Base-by-base conservation (phyloP, 179 eudicot genomes). In the Beta lomatogona region DNA sequence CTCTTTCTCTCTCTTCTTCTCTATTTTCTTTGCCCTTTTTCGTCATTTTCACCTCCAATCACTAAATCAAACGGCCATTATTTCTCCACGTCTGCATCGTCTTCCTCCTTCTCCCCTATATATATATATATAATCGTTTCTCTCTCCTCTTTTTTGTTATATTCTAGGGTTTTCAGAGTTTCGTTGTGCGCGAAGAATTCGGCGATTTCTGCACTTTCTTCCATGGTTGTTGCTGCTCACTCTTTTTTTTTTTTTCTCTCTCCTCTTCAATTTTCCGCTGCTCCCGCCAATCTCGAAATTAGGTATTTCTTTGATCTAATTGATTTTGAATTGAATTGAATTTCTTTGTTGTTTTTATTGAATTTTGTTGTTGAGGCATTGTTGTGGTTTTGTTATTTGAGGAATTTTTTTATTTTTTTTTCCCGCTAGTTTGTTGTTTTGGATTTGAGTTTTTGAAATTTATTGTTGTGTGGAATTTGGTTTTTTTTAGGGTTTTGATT, bases 401-500 rank as follows among this genome's bases (percentile, higher is more conserved):
- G 14, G 18, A 36, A 2, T 36, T 36, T 36, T 36, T 36, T 36
- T 21, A 31, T 55, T 53, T 22, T 60, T 66, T 44, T 52, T 71
- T 71, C 21, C 44, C 7, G 28, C 66, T 60, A 22, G 6, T 71
- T 45, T 77, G 19, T 65, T 76, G 16, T 60, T 55, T 78, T 21
- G 12, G 50, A 11, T 28, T 18, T 8, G 28, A 44, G 61, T 16
- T 64, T 28, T 63, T 44, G 54, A 66, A 67, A 18, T 16, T 55
- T 28, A 28, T 73, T 57, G 9, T 61, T 18, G 50, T 82, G 71
- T 54, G 44, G 72, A 18, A 12, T 36, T 72, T 73, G 45, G 18
- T 83, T 77, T 25, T 83, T 78, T 82, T 82, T 87, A 90, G 93
- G 92, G 90, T 89, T 88, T 71, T 58, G 59, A 70, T 79, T 67